Base-by-base conservation (phyloP, 305 asterid species). In the Solanum hybrid region DNA sequence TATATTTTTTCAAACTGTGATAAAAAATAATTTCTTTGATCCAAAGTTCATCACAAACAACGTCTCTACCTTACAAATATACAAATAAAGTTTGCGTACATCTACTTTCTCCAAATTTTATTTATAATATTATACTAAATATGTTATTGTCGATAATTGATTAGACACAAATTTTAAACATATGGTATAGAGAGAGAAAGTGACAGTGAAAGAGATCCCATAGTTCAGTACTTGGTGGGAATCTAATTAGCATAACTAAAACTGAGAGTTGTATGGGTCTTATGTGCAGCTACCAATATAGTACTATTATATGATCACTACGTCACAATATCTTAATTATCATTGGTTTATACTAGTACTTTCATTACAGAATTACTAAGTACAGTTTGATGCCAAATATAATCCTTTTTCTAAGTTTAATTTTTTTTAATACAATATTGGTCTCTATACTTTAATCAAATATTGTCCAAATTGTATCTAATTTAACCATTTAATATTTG, bases 181-280 rank as follows among this genome's bases (percentile, higher is more conserved):
- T 17, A 7, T 13, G 3, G 11, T 6, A 13, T 7, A 73, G 36
- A 27, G 22, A 1, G 24, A 75, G 26, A 86, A 86, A 27, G 31
- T 72, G 72, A 72, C 89, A 38, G 69, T 72, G 84, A 75, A 27
- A 26, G 71, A 64, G 13, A 80, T 40, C 27, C 35, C 5, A 16
- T 46, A 82, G 38, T 82, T 29, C 38, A 46, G 36, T 80, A 80
- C 24, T 69, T 16, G 20, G 10, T 56, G 42, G 7, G 76, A 85
- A 46, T 46, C 27, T 82, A 31, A 82, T 79, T 79, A 5, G 72
- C 73, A 46, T 51, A 85, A 85, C 87, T 51, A 7, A 56, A 85
- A 85, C 76, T 85, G 76, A 36, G 32, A 85, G 87, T 85, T 85
- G 42, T 85, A 51, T 85, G 87, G 87, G 87, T 56, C 42, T 56